Evolutionary conservation across 2,329 filamentous ascomycete genomes (phyloP).

Genomic region (Exophiala sp.): DNA sequence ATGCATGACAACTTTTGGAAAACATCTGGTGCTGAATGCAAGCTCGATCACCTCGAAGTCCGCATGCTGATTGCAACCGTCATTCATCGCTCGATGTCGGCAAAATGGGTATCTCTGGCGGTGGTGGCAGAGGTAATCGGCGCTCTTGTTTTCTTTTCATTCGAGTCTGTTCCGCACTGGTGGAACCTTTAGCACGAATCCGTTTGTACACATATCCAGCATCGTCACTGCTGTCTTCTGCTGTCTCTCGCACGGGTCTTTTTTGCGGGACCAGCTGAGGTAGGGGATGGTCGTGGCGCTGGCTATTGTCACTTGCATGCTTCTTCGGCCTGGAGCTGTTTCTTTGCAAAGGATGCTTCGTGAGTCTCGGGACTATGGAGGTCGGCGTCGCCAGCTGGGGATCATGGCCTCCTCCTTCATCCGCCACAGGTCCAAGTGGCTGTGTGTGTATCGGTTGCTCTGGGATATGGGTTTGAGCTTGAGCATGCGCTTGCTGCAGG

Average conservation of each 20-base stretch:
- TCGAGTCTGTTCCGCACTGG: not conserved
- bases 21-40: no score
- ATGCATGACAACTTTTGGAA: no score
- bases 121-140: constrained; percentile 17
- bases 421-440: no score
- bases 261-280: constrained; percentile 11
- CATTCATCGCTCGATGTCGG: constrained; percentile 20
- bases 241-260: not conserved
- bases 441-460: no score
- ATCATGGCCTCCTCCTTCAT: no score
- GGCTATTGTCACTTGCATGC: not conserved
- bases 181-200: not conserved
- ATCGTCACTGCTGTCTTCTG: constrained; percentile 15
- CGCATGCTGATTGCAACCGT: not conserved
- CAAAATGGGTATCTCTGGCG: constrained; percentile 26
- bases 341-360: constrained; percentile 1
- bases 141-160: not conserved
- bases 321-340: not conserved
- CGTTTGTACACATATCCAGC: constrained; percentile 5
- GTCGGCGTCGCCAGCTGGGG: no score
- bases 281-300: not conserved
- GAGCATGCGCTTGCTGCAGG: no score
- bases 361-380: no score
- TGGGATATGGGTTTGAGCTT: no score
- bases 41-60: not conserved